Percentiles rank a stretch among this genome's conserved stretches.
Conservation (phyloP, 1,284 basidiomycete species). For the Ganoderma leucocontextum region DNA sequence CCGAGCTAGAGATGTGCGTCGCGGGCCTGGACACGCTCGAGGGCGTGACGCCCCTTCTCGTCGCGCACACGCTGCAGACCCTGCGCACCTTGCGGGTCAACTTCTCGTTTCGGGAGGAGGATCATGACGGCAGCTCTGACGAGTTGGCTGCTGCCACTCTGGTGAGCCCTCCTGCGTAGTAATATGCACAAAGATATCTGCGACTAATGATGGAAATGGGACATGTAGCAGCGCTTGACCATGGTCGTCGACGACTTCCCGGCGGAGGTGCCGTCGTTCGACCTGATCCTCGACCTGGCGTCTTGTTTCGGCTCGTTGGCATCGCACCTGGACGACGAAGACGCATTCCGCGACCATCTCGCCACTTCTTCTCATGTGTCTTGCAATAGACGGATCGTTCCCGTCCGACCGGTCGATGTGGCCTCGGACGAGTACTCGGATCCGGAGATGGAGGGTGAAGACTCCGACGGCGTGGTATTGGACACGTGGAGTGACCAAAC, state of each 20-base stretch:
- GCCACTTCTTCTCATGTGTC: background rate
- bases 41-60: background rate
- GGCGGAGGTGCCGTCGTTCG: background rate
- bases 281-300: background rate
- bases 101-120: background rate
- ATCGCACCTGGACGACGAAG: background rate
- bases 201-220: background rate
- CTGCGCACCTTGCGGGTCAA: background rate
- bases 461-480: background rate
- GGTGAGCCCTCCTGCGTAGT: background rate
- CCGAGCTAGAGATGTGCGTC: constrained; percentile 2
- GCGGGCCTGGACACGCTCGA: background rate
- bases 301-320: background rate
- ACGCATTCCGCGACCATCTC: background rate
- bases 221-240: background rate
- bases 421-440: background rate
- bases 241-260: background rate
- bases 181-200: background rate
- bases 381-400: background rate
- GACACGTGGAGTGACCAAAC: background rate
- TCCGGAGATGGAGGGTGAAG: background rate
- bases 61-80: background rate
- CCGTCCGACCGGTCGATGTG: background rate
- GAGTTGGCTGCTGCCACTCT: background rate
- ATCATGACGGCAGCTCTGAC: background rate